Evolutionary conservation across 1,284 basidiomycete genomes (phyloP).

Genomic region (Sporisorium graminicola): DNA sequence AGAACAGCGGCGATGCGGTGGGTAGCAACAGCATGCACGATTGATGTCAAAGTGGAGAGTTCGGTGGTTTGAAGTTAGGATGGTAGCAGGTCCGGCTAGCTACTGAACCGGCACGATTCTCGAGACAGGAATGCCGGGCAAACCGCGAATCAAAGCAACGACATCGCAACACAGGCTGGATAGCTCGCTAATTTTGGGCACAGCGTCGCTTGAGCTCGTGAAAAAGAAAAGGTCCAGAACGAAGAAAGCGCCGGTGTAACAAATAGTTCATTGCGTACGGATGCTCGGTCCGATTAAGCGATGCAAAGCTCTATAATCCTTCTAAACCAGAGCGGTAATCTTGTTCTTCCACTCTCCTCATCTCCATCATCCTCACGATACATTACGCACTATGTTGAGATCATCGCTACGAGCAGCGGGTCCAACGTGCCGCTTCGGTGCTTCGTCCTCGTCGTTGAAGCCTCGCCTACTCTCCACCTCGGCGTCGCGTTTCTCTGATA

Average conservation of each 20-base stretch:
- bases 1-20: conserved; percentile 17
- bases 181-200: conserved; percentile 7
- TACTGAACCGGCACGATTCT: neutral
- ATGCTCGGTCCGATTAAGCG: conserved; percentile 37
- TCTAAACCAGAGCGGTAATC: neutral
- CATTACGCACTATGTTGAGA: conserved; percentile 13
- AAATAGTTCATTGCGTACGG: conserved; percentile 14
- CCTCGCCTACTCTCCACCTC: conserved; percentile 28
- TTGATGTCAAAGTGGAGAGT: neutral
- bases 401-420: neutral
- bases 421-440: neutral
- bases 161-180: too few relatives aligned
- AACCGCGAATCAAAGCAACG: too few relatives aligned
- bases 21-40: conserved; percentile 19
- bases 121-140: conserved; percentile 5
- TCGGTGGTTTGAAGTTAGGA: too few relatives aligned
- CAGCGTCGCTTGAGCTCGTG: neutral
- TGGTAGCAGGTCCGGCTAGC: neutral
- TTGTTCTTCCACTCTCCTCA: neutral
- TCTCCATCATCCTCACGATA: neutral
- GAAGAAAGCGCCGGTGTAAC: conserved; percentile 14
- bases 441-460: neutral
- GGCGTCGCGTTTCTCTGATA: neutral
- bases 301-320: conserved; percentile 3
- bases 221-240: neutral